Percentiles rank a stretch among this genome's conserved stretches.
Conservation (phyloP, 2,329 filamentous ascomycete species). For the Sporothrix schenckii region DNA sequence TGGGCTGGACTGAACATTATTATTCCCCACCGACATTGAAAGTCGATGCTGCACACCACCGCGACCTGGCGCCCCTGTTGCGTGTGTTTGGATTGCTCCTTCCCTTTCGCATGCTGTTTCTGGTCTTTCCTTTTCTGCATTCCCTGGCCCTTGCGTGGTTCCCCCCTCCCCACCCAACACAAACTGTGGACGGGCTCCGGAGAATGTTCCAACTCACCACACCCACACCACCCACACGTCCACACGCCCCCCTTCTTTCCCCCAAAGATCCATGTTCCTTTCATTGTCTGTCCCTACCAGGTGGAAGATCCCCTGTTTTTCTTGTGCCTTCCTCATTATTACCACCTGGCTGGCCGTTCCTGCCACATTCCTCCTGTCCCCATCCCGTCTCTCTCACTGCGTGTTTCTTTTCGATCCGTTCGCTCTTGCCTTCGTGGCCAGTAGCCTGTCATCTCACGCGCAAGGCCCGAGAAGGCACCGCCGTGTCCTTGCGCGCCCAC, state of each 20-base stretch:
- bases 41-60: conserved; percentile 23
- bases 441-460: conserved; percentile 15
- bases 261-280: conserved; percentile 12
- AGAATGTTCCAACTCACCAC: conserved; percentile 17
- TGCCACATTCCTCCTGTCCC: background rate
- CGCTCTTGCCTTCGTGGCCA: conserved; percentile 11
- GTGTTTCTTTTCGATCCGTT: conserved; percentile 7
- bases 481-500: conserved; percentile 7
- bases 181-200: conserved; percentile 23
- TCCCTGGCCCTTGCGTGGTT: background rate
- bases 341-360: conserved; percentile 16
- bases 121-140: conserved; percentile 11
- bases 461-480: background rate
- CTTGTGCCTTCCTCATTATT: conserved; percentile 4
- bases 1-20: conserved; percentile 3
- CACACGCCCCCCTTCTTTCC: conserved; percentile 2
- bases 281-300: conserved; percentile 17
- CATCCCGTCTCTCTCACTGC: conserved; percentile 3
- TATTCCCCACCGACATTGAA: conserved; percentile 1
- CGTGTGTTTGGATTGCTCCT: conserved; percentile 28
- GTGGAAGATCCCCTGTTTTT: conserved; percentile 18
- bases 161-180: conserved; percentile 15
- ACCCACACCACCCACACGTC: conserved; percentile 24
- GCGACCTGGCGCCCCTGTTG: conserved; percentile 22
- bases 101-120: conserved; percentile 16